Evolutionary conservation across 257 asterid genomes (phyloP).

Genomic region (Solanum virginianum): DNA sequence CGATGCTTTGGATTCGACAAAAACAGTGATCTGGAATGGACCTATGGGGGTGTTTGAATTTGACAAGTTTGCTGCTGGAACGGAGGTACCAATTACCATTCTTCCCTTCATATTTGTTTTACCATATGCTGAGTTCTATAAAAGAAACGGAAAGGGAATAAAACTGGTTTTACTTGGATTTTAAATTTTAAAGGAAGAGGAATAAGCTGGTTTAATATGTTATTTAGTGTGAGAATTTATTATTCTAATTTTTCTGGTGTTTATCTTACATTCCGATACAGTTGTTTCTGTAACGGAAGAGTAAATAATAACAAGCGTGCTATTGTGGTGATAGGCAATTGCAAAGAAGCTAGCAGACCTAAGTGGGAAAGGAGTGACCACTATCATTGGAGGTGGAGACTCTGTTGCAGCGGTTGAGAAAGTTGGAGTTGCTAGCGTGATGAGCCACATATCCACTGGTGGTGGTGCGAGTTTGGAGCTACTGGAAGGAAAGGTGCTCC

Average conservation of each 20-base stretch:
- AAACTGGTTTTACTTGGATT: not conserved
- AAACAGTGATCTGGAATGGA: slow-evolving; percentile 88
- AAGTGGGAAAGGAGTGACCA: slow-evolving; percentile 77
- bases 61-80: slow-evolving; percentile 77
- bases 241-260: not conserved
- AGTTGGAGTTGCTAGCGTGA: slow-evolving; percentile 66
- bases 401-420: slow-evolving; percentile 94
- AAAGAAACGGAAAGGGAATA: not conserved
- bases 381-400: slow-evolving; percentile 89
- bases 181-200: not conserved
- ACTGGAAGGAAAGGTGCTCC: slow-evolving; percentile 74
- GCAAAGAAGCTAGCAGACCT: slow-evolving; percentile 81
- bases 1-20: slow-evolving; percentile 60
- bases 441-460: slow-evolving; percentile 96
- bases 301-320: not conserved
- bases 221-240: not conserved
- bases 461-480: slow-evolving; percentile 97
- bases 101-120: not conserved
- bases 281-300: not conserved
- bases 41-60: slow-evolving; percentile 96
- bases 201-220: not conserved
- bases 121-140: not conserved
- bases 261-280: not conserved
- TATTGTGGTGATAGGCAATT: slow-evolving; percentile 30
- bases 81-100: slow-evolving; percentile 38